A percentile compares a stretch with the other conserved stretches of the same genome.
phyloP scores from a whole-genome alignment of 2,329 filamentous ascomycete genomes.

The Canariomyces notabilis region DNA sequence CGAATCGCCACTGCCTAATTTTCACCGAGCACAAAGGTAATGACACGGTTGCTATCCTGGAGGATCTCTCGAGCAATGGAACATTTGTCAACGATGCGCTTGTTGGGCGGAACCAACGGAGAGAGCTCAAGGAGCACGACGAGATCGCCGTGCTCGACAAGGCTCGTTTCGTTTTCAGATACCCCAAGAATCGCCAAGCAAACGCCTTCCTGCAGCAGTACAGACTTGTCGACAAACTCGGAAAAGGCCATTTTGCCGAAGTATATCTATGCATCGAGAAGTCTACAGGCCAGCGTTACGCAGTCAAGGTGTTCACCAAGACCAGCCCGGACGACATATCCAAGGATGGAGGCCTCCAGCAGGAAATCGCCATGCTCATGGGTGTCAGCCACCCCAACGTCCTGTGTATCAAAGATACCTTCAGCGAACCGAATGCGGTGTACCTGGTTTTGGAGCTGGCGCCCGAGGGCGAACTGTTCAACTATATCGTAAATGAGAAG shows the following conservation, averaged over 20 bases:
- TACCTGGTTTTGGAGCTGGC: conserved; percentile 90
- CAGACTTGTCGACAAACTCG: conserved; percentile 50
- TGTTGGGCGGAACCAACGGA: conserved; percentile 84
- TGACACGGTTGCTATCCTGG: conserved; percentile 64
- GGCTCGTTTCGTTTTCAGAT: conserved; percentile 85
- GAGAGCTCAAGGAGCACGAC: conserved; percentile 83
- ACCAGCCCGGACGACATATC: conserved; percentile 77
- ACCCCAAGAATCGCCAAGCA: conserved; percentile 68
- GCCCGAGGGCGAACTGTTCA: conserved; percentile 90
- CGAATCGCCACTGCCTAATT: conserved; percentile 69
- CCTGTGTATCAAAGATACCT: conserved; percentile 89
- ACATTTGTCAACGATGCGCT: conserved; percentile 93
- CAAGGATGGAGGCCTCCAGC: conserved; percentile 80
- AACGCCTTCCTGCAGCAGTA: conserved; percentile 85
- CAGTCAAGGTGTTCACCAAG: conserved; percentile 93
- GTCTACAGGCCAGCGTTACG: conserved; percentile 72
- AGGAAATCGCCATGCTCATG: conserved; percentile 96
- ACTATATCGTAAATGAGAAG: conserved; percentile 84
- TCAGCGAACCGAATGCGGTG: conserved; percentile 83
- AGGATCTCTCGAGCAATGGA: conserved; percentile 93
- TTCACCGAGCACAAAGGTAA: conserved; percentile 35
- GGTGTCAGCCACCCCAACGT: conserved; percentile 93
- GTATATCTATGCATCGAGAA: conserved; percentile 63
- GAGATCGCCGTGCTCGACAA: conserved; percentile 77
- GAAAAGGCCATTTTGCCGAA: conserved; percentile 25